phyloP scores from a whole-genome alignment of 805 yeast genomes.

The Saturnispora sekii region DNA sequence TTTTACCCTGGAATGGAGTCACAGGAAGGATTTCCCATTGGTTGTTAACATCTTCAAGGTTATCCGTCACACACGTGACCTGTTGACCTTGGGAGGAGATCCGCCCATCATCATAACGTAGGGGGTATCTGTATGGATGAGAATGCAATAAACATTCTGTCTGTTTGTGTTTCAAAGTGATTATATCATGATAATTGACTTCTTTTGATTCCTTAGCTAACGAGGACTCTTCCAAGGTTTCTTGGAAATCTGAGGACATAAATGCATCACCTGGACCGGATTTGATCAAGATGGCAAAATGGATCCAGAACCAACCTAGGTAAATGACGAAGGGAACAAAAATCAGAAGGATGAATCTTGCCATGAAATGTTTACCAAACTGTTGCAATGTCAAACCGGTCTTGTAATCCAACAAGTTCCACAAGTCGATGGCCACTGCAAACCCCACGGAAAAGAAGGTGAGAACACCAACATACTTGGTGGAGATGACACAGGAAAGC shows the following conservation, averaged over 20 bases:
- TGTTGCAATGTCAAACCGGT: conserved; percentile 51
- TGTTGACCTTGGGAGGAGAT: conserved; percentile 91
- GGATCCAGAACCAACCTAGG: conserved; percentile 85
- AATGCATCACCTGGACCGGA: conserved; percentile 96
- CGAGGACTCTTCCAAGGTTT: conserved; percentile 76
- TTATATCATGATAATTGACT: conserved; percentile 63
- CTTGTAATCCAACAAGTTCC: conserved; percentile 72
- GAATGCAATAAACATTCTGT: conserved; percentile 79
- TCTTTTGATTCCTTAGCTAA: conserved; percentile 60
- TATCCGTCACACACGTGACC: conserved; percentile 60
- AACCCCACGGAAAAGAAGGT: conserved; percentile 81
- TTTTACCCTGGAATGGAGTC: conserved; percentile 30
- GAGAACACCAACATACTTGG: conserved; percentile 93
- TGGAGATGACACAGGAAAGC: conserved; percentile 85
- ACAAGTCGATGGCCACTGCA: conserved; percentile 77
- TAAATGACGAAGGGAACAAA: conserved; percentile 75
- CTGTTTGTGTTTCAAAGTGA: conserved; percentile 73
- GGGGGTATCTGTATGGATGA: conserved; percentile 65
- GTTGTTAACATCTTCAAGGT: conserved; percentile 57
- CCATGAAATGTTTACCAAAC: conserved; percentile 59
- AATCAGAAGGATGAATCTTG: conserved; percentile 63
- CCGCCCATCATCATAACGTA: conserved; percentile 94
- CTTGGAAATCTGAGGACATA: conserved; percentile 95
- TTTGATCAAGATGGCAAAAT: conserved; percentile 66
- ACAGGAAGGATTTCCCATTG: conserved; percentile 82